Evolutionary conservation across 1,284 basidiomycete genomes (phyloP), one percentile per base, ranked within the genome.

Genomic region (Leccinum fallax): DNA sequence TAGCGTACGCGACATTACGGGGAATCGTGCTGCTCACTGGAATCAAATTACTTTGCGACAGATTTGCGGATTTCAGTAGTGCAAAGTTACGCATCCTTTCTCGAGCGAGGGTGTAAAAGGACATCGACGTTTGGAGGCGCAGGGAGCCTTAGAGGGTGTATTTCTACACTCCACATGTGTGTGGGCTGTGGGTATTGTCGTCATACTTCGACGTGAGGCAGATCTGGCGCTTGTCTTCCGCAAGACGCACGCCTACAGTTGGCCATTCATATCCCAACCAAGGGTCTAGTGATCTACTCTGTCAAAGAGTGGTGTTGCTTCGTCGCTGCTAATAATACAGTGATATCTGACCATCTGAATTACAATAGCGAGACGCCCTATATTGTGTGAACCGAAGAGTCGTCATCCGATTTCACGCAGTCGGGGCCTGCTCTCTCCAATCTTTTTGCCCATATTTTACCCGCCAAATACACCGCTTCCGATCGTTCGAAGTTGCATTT

Each of bases 321-420:
- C 10, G n/a, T 54, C 6, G 13, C 21, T 10, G 51, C 24, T 57
- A 38, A 26, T 32, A 40, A 70, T 63, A 71, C 59, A 59, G 46
- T 57, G 15, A 54, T 13, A 57, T 59, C 51, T 56, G n/a, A 51
- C 38, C 21, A 59, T 32, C 10, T 32, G n/a, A 30, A 51, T 52
- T 19, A 58, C n/a, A 21, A 51, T 3, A n/a, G 24, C 13, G 21
- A 30, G 46, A 4, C 8, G 21, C 46, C 26, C 60, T 30, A 68
- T 32, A 53, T 40, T 1, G 71, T 71, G 7, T 40, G 55, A 5
- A 70, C 46, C 19, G 67, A 69, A 51, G 65, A 70, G 28, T 24
- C 6, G 13, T 71, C 61, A 32, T 72, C 65, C 13, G 60, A 60
- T 58, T 71, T 74, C 30, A 72, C 64, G 24, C 71, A 71, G 24